phyloP scores from a whole-genome alignment of 2,329 filamentous ascomycete species.

The Elsinoe ampelina region DNA sequence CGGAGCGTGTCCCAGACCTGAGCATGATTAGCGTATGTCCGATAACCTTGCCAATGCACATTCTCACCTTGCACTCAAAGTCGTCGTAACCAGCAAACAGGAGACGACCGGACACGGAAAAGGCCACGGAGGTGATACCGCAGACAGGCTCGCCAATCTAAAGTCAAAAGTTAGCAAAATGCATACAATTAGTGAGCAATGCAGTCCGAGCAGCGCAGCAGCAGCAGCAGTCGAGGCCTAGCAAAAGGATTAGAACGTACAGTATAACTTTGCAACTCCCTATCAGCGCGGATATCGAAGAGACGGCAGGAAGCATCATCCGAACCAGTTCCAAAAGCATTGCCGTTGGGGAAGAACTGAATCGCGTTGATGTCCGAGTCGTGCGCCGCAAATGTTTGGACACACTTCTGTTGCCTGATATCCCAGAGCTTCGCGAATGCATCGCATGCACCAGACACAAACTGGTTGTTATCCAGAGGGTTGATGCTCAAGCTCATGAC shows the following conservation, averaged over 20 bases:
- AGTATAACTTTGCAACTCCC: conserved; percentile 61
- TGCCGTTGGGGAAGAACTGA: conserved; percentile 97
- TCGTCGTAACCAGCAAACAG: conserved; percentile 97
- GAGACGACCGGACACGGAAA: conserved; percentile 89
- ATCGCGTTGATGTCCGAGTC: conserved; percentile 99
- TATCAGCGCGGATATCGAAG: conserved; percentile 94
- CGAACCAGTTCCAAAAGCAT: conserved; percentile 95
- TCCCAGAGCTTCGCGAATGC: conserved; percentile 99
- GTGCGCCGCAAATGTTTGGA: conserved; percentile 96
- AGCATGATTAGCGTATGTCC: conserved; percentile 20
- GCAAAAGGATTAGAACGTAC: conserved; percentile 33
- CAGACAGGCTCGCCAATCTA: conserved; percentile 96
- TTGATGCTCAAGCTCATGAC: conserved; percentile 99
- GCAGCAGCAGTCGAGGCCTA: neutral
- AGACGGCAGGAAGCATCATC: conserved; percentile 95
- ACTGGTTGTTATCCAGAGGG: conserved; percentile 97
- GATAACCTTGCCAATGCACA: neutral
- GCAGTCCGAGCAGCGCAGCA: conserved; percentile 15
- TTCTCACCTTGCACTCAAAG: conserved; percentile 96
- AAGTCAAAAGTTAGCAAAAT: conserved; percentile 18
- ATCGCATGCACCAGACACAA: conserved; percentile 98
- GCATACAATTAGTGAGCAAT: neutral
- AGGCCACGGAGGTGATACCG: conserved; percentile 95
- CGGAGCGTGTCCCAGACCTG: conserved; percentile 97
- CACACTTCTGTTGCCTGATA: conserved; percentile 93